Percentiles rank a stretch among this genome's conserved stretches.
Conservation (phyloP, 306 rosid genomes). For the Glycine tomentella region DNA sequence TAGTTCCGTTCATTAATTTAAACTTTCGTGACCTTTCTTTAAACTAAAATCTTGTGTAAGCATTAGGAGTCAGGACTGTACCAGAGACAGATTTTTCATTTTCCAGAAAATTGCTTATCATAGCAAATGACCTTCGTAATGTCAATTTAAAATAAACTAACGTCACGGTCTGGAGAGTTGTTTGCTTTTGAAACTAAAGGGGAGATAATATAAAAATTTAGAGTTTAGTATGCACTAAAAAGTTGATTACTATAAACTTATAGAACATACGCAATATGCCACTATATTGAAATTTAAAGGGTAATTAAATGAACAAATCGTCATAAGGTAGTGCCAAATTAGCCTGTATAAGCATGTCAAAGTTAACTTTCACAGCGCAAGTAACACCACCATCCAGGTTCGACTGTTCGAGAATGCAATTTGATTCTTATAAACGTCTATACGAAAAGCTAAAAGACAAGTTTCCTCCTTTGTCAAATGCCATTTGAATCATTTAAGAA, state of each 20-base stretch:
- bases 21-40: background rate
- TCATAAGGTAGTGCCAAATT: background rate
- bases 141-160: background rate
- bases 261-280: slow-evolving; percentile 6
- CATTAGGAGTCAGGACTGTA: no score
- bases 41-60: background rate
- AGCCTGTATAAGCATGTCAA: slow-evolving; percentile 34
- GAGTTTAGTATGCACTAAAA: background rate
- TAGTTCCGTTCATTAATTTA: background rate
- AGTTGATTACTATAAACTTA: background rate
- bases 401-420: slow-evolving; percentile 16
- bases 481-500: slow-evolving; percentile 69
- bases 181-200: background rate
- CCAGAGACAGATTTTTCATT: no score
- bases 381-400: slow-evolving; percentile 24
- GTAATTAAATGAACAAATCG: background rate
- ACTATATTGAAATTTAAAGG: background rate
- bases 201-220: background rate
- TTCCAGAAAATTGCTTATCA: no score
- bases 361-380: slow-evolving; percentile 24
- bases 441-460: slow-evolving; percentile 28
- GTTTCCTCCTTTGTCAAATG: slow-evolving; percentile 43
- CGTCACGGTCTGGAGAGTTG: background rate
- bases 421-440: slow-evolving; percentile 41
- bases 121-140: background rate